phyloP scores from a whole-genome alignment of 257 asterid genomes.

The Striga asiatica region DNA sequence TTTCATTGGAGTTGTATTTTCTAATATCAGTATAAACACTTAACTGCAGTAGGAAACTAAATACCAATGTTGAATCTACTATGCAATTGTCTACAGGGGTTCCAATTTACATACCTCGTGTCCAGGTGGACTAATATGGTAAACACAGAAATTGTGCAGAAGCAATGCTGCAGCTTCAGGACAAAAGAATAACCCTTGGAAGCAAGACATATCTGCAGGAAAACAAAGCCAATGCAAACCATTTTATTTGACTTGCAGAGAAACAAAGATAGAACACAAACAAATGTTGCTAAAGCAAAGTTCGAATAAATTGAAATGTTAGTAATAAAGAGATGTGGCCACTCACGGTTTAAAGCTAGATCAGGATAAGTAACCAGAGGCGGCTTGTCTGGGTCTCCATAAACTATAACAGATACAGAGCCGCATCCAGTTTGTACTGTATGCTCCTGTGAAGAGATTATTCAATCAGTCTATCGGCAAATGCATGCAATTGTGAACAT shows the following conservation, averaged over 20 bases:
- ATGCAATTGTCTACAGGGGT: neutral
- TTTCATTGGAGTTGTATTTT: slow-evolving; percentile 25
- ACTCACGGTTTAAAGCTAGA: slow-evolving; percentile 75
- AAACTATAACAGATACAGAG: slow-evolving; percentile 66
- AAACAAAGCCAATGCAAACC: neutral
- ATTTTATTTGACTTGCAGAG: slow-evolving; percentile 4
- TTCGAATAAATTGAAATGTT: neutral
- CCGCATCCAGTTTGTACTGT: slow-evolving; percentile 44
- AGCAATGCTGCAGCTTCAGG: slow-evolving; percentile 39
- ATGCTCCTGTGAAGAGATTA: slow-evolving; percentile 47
- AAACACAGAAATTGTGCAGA: slow-evolving; percentile 43
- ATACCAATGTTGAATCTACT: neutral
- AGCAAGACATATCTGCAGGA: slow-evolving; percentile 65
- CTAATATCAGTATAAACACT: neutral
- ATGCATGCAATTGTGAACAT: no score
- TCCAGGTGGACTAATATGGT: slow-evolving; percentile 48
- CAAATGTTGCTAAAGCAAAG: neutral
- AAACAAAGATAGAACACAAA: neutral
- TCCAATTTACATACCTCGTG: slow-evolving; percentile 39
- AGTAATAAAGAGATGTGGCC: slow-evolving; percentile 1
- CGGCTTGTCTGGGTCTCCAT: slow-evolving; percentile 74
- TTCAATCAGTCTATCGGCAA: neutral
- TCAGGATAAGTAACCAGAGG: slow-evolving; percentile 78
- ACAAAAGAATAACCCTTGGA: slow-evolving; percentile 48
- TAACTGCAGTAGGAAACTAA: neutral